These are phyloP conservation scores for Cercospora janseana DNA, from an alignment of 2,329 filamentous ascomycete species.

Conservation along the genomic window DNA sequence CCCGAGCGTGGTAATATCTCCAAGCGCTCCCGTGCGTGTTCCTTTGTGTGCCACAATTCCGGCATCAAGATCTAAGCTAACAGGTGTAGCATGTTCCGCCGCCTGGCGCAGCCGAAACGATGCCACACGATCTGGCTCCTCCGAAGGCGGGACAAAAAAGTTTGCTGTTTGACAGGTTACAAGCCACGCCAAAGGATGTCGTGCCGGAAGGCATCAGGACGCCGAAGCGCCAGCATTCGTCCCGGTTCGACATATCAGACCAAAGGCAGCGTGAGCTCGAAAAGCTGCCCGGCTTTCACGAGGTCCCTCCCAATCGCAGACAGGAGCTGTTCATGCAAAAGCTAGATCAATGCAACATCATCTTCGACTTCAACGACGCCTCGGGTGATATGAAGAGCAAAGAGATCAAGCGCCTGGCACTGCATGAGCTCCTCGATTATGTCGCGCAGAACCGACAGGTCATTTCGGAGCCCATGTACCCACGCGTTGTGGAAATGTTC, in stretches of 20 bases:
- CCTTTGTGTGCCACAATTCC: conserved; percentile 7
- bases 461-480: conserved; percentile 99
- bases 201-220: conserved; percentile 93
- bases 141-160: conserved; percentile 91
- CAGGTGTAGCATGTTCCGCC: conserved; percentile 75
- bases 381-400: conserved; percentile 99
- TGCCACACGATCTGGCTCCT: conserved; percentile 94
- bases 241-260: conserved; percentile 94
- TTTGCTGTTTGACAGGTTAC: conserved; percentile 79
- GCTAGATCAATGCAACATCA: conserved; percentile 99
- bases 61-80: conserved; percentile 13
- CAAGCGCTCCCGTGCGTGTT: conserved; percentile 78
- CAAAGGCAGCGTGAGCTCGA: conserved; percentile 86
- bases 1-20: conserved; percentile 90
- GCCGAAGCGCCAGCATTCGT: conserved; percentile 94
- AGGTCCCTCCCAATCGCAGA: conserved; percentile 89
- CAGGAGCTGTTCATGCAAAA: conserved; percentile 99
- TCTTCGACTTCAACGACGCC: conserved; percentile 99
- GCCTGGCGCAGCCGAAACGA: conserved; percentile 90
- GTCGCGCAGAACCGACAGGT: conserved; percentile 98
- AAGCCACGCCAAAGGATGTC: conserved; percentile 85
- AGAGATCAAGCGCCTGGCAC: conserved; percentile 94
- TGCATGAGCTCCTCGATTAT: conserved; percentile 95
- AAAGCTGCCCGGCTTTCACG: conserved; percentile 95
- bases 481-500: conserved; percentile 98